These are phyloP conservation scores for Arthroderma uncinatum DNA, from an alignment of 2,329 filamentous ascomycete species.

Conservation along the genomic window DNA sequence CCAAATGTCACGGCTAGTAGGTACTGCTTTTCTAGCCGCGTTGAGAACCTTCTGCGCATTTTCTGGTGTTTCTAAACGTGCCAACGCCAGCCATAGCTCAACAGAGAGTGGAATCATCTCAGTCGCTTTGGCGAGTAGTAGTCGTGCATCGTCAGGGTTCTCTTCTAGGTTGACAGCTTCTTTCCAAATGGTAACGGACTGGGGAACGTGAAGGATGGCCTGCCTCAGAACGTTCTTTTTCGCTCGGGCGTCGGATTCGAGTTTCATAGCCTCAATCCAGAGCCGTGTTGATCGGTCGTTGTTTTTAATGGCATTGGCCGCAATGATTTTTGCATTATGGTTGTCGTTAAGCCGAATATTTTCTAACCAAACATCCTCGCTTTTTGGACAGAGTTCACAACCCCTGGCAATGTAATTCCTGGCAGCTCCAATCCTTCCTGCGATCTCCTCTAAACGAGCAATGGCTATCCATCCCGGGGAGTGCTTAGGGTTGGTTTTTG, in stretches of 20 bases:
- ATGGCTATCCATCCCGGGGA: slow-evolving; percentile 93
- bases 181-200: slow-evolving; percentile 96
- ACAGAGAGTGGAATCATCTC: slow-evolving; percentile 90
- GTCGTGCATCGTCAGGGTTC: slow-evolving; percentile 70
- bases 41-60: slow-evolving; percentile 94
- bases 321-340: slow-evolving; percentile 90
- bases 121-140: slow-evolving; percentile 86
- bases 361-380: slow-evolving; percentile 90
- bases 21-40: slow-evolving; percentile 83
- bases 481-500: slow-evolving; percentile 92
- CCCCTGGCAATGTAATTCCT: slow-evolving; percentile 79
- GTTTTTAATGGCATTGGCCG: slow-evolving; percentile 80
- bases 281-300: slow-evolving; percentile 79
- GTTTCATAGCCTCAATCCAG: slow-evolving; percentile 91
- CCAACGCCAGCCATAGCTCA: slow-evolving; percentile 89
- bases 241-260: slow-evolving; percentile 69
- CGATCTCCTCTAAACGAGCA: slow-evolving; percentile 80
- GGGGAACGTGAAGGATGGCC: slow-evolving; percentile 82
- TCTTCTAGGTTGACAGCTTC: slow-evolving; percentile 93
- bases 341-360: slow-evolving; percentile 87
- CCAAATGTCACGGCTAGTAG: slow-evolving; percentile 92
- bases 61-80: slow-evolving; percentile 75
- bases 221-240: slow-evolving; percentile 90
- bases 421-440: slow-evolving; percentile 81
- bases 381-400: slow-evolving; percentile 83